phyloP scores from a whole-genome alignment of 2,329 filamentous ascomycete genomes.

The Blastomyces percursus region DNA sequence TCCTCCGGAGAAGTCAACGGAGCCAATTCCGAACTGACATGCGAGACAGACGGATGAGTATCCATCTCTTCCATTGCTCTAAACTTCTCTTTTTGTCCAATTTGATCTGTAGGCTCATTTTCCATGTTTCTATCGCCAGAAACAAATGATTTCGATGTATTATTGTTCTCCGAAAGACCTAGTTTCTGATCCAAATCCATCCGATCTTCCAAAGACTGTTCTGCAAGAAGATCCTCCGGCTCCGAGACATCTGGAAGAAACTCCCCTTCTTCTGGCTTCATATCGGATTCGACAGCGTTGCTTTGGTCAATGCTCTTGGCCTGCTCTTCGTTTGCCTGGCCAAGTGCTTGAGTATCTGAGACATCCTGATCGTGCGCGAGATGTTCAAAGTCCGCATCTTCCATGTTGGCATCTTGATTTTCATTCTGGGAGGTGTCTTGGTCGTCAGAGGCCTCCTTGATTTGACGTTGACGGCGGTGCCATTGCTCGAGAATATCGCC shows the following conservation, averaged over 20 bases:
- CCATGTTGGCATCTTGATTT: conserved; percentile 57
- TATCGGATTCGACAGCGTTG: conserved; percentile 67
- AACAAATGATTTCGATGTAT: conserved; percentile 43
- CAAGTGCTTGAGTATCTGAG: conserved; percentile 84
- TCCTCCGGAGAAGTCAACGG: conserved; percentile 40
- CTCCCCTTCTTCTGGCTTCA: conserved; percentile 44
- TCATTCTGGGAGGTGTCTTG: conserved; percentile 43
- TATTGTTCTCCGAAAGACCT: conserved; percentile 27
- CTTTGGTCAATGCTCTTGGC: conserved; percentile 74
- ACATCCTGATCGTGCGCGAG: conserved; percentile 70
- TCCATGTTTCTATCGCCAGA: conserved; percentile 35
- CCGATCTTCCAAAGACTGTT: conserved; percentile 40
- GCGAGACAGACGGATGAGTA: conserved; percentile 57
- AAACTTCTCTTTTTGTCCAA: conserved; percentile 34
- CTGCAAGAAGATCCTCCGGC: conserved; percentile 25
- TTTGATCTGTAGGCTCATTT: conserved; percentile 18
- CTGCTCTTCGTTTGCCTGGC: conserved; percentile 77
- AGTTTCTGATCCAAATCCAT: conserved; percentile 30
- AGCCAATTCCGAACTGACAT: conserved; percentile 47
- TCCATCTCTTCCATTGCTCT: conserved; percentile 40
- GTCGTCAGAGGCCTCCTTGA: conserved; percentile 50
- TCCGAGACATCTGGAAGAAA: conserved; percentile 46
- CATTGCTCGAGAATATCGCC: conserved; percentile 87
- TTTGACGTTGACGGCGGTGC: conserved; percentile 80
- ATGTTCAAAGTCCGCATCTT: conserved; percentile 83